Evolutionary conservation across 768 basidiomycete genomes (phyloP), one percentile per base, ranked within the genome.

Genomic region (Mycena rebaudengoi): DNA sequence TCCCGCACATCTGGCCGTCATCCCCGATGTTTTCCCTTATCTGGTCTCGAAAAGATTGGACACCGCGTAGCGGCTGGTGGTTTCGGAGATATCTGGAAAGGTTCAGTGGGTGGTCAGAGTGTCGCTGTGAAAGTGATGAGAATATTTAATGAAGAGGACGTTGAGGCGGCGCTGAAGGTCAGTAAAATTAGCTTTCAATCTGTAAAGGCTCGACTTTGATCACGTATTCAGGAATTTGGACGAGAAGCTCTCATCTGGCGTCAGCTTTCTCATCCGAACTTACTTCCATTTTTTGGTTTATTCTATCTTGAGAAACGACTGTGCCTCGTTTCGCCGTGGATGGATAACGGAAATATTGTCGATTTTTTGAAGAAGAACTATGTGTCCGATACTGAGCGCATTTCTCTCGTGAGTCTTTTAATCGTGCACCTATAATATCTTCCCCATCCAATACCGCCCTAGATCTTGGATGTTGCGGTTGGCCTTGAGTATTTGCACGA

Each of bases 261-360:
- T 18, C 57, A 68, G 10, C 53, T 71, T 13, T 37, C 45, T 46
- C 70, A 70, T 54, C 67, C 70, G 6, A 69, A 69, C 41, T 45
- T 71, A 43, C 56, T 73, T 10, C 57, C 69, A 0, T 73, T 70
- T 44, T 56, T 67, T 28, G 71, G 71, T 7, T 26, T 69, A 13
- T 60, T 69, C 29, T 45, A 64, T 46, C 54, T 65, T 21, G 45
- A 57, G 2, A 30, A 25, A 20, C 39, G 67, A 3, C 39, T 69
- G 23, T 66, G 65, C 18, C 72, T 76, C 20, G 28, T 78, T 6
- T 61, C 65, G 1, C 72, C 73, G 3, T 75, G 75, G 73, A 75
- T 76, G 75, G 56, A 67, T 23, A 62, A 74, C 23, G 76, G 76
- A 0, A 69, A 70, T 3, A 58, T 75, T 20, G 30, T 62, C 1